Evolutionary conservation across 139 green algal species (phyloP), one percentile per base, ranked within the genome.

Genomic region (Chlamydomonas sp.): DNA sequence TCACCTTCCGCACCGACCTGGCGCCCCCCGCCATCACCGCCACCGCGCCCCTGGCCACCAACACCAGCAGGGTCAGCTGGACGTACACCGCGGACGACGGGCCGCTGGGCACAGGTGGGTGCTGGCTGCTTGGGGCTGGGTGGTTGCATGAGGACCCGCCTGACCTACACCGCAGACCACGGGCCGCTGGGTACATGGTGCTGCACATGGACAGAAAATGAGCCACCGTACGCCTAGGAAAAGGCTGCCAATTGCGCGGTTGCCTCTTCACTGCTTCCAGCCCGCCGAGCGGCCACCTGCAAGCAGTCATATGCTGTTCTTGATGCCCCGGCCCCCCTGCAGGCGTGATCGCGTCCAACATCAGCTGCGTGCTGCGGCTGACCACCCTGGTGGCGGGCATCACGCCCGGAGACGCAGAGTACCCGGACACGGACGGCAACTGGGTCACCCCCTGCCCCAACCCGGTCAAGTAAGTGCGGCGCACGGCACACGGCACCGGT

Each of bases 1-100:
- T 75, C 5, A 4, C 69, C 61, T 89, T 89, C 69, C 66, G 71
- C 14, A 85, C 85, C 78, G 85, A 89, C 78, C 85, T 89, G 5
- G 20, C 49, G 5, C 68, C 78, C 14, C 85, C 85, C 59, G 31
- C 5, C 77, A 85, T 89, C 60, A 57, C 5, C 6, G 64, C 69
- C 57, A 9, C 17, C 15, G 7, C 80, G 64, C 69, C 85, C 20
- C 3, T 69, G 3, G 69, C 79, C 7, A 69, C 81, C 8, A 49
- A 66, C n/a, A 2, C 31, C 60, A 57, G 5, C 31, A 8, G n/a
- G 20, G 17, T 89, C 16, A 57, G 4, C 7, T 78, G 78, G 63
- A 61, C n/a, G n/a, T 89, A 77, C 78, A 78, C 1, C 2, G 61
- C 85, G 31, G 17, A 60, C 4, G 85, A 89, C 61, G 79, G 64